phyloP scores from a whole-genome alignment of 2,329 filamentous ascomycete genomes.

The Monilinia polystroma region DNA sequence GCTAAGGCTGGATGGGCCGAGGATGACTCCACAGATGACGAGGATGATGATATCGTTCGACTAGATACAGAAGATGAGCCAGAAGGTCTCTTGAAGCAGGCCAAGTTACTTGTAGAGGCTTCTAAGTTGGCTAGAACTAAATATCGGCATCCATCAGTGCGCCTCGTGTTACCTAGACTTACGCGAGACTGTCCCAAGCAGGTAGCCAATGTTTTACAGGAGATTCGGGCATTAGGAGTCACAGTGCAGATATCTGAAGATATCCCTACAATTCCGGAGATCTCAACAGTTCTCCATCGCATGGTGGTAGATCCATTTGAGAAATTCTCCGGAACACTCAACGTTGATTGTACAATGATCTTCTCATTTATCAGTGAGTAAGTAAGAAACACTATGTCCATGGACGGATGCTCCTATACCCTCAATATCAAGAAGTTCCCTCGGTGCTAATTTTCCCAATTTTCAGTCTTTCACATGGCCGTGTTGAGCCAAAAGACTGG shows the following conservation, averaged over 20 bases:
- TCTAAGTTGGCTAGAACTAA: conserved; percentile 55
- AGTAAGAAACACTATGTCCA: conserved; percentile 16
- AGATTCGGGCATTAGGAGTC: conserved; percentile 51
- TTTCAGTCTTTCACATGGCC: conserved; percentile 44
- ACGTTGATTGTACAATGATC: conserved; percentile 64
- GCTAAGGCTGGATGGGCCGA: conserved; percentile 65
- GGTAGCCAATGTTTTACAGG: conserved; percentile 55
- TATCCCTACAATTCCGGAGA: conserved; percentile 28
- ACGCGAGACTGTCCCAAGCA: conserved; percentile 47
- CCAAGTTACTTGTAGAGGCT: conserved; percentile 57
- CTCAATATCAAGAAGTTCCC: background rate
- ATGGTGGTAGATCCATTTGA: conserved; percentile 44
- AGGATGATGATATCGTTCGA: conserved; percentile 43
- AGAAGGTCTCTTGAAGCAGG: conserved; percentile 59
- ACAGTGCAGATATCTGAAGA: conserved; percentile 38
- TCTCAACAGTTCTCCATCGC: conserved; percentile 32
- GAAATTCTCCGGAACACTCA: conserved; percentile 47
- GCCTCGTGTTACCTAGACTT: conserved; percentile 61
- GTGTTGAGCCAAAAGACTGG: conserved; percentile 38
- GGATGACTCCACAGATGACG: conserved; percentile 45
- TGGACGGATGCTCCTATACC: background rate
- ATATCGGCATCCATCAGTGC: conserved; percentile 59
- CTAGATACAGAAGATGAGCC: conserved; percentile 39
- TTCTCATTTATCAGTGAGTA: conserved; percentile 64
- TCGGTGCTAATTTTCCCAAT: conserved; percentile 12